phyloP scores from a whole-genome alignment of 768 basidiomycete genomes.

The Boletellus sp. region DNA sequence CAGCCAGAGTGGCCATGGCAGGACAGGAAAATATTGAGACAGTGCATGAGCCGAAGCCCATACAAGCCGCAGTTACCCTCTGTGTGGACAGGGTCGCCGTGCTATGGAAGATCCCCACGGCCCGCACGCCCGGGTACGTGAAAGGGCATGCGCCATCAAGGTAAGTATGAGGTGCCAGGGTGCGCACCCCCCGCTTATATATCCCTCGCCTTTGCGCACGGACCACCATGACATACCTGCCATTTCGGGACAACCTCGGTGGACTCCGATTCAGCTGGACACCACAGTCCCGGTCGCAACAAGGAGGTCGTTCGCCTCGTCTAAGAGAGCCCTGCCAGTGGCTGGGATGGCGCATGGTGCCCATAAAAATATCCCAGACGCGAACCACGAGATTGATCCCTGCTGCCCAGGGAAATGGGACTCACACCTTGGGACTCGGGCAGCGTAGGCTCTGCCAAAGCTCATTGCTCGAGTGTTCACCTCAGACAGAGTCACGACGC shows the following conservation, averaged over 20 bases:
- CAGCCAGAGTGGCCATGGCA: conserved; percentile 50
- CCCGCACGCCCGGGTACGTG: conserved; percentile 55
- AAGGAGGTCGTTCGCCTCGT: conserved; percentile 9
- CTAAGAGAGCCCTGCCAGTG: conserved; percentile 10
- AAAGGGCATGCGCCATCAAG: conserved; percentile 61
- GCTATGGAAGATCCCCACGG: conserved; percentile 49
- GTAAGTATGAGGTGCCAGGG: conserved; percentile 47
- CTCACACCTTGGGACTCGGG: conserved; percentile 67
- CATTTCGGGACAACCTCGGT: not conserved
- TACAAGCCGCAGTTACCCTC: conserved; percentile 44
- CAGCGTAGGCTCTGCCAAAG: conserved; percentile 22
- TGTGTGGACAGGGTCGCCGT: conserved; percentile 53
- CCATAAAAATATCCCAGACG: not conserved
- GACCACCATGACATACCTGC: not conserved
- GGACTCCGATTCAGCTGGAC: too few species aligned
- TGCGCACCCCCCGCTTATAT: conserved; percentile 8
- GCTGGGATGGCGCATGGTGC: conserved; percentile 23
- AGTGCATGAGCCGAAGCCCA: conserved; percentile 70
- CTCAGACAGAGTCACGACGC: conserved; percentile 19
- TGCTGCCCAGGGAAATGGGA: conserved; percentile 37
- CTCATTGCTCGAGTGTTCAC: not conserved
- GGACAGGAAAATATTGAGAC: conserved; percentile 80
- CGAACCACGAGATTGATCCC: not conserved
- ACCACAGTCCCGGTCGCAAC: not conserved
- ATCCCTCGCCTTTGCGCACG: not conserved